Evolutionary conservation across 73 alveolate species (phyloP).

Genomic region (Symbiodinium pilosum): DNA sequence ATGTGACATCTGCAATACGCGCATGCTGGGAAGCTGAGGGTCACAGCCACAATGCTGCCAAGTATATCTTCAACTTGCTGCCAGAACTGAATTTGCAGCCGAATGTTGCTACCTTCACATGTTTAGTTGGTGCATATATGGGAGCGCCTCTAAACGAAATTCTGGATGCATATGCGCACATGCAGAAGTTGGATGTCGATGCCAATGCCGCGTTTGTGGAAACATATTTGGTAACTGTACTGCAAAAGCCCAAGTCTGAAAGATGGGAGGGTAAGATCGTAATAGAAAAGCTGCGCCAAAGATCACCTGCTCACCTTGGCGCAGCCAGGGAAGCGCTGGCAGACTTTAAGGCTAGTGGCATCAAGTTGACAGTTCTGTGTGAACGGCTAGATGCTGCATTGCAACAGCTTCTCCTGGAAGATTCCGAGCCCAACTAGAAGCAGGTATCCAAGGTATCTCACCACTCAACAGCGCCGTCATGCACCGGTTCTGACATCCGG

Average conservation of each 20-base stretch:
- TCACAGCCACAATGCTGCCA: slow-evolving; percentile 9
- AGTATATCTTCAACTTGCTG: not conserved
- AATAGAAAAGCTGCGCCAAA: not conserved
- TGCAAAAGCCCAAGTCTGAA: not conserved
- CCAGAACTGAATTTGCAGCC: not conserved
- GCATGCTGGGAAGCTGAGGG: not conserved
- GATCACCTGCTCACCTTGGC: not conserved
- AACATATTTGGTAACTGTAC: not conserved
- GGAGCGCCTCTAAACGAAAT: not conserved
- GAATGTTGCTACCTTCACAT: not conserved
- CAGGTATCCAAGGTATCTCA: too few relatives aligned
- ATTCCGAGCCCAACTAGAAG: too few relatives aligned
- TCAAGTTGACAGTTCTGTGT: not conserved
- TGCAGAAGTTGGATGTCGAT: not conserved
- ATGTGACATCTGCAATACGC: slow-evolving; percentile 3
- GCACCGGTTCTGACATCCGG: too few relatives aligned
- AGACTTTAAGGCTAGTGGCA: not conserved
- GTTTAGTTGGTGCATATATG: not conserved
- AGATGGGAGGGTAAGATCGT: too few relatives aligned
- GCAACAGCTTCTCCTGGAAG: not conserved
- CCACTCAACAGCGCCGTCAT: too few relatives aligned
- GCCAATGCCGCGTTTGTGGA: slow-evolving; percentile 8
- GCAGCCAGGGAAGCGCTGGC: not conserved
- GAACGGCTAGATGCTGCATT: not conserved
- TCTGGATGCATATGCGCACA: not conserved